phyloP scores from a whole-genome alignment of 441 rosid species.

The Erodium texanum region DNA sequence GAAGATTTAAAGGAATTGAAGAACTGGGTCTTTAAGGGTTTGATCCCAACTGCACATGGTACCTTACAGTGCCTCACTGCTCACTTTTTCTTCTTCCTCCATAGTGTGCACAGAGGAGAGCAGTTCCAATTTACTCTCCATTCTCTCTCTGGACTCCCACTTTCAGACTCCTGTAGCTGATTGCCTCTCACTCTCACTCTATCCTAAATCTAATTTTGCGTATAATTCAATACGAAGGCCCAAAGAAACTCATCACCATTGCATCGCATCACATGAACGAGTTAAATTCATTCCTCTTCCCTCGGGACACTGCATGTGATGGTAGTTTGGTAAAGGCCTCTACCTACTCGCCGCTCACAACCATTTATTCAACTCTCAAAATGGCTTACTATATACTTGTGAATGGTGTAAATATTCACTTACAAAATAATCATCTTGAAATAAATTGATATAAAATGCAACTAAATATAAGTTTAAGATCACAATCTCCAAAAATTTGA shows the following conservation, averaged over 20 bases:
- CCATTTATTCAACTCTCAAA: no score
- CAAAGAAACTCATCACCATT: not conserved
- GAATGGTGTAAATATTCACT: no score
- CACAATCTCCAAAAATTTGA: no score
- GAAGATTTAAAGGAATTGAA: not conserved
- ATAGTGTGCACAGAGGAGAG: not conserved
- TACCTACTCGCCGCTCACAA: no score
- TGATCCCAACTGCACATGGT: not conserved
- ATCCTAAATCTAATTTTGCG: not conserved
- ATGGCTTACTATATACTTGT: no score
- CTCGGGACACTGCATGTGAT: not conserved
- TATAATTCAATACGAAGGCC: not conserved
- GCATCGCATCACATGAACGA: not conserved
- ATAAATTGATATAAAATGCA: no score
- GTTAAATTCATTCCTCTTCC: not conserved
- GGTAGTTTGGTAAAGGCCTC: no score
- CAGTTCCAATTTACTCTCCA: not conserved
- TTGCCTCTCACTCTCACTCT: not conserved
- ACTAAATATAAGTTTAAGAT: no score
- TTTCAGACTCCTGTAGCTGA: not conserved
- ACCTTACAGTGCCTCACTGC: not conserved
- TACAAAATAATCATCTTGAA: no score
- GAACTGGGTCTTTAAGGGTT: not conserved
- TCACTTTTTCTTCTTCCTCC: not conserved
- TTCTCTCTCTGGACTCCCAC: conserved; percentile 3